These are phyloP conservation scores for Penicillium lividum DNA, from an alignment of 495 filamentous ascomycete species.

Conservation along the genomic window DNA sequence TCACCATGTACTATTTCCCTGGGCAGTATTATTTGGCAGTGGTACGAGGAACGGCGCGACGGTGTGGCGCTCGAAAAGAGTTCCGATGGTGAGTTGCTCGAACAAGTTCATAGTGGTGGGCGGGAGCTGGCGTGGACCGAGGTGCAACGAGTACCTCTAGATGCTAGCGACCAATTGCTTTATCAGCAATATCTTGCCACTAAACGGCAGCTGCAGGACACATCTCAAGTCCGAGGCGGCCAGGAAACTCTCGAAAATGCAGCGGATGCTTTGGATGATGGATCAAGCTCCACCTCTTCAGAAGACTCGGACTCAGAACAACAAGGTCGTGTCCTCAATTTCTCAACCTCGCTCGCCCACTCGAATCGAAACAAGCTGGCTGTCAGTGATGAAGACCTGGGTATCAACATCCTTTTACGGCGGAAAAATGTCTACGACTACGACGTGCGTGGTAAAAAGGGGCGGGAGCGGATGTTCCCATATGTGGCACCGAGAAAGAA, in stretches of 20 bases:
- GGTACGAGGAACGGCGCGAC: constrained; percentile 67
- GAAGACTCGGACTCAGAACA: constrained; percentile 89
- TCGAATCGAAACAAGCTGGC: constrained; percentile 79
- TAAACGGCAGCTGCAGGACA: constrained; percentile 75
- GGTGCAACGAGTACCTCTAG: constrained; percentile 62
- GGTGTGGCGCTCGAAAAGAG: constrained; percentile 60
- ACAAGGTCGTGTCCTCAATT: constrained; percentile 89
- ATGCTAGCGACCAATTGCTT: constrained; percentile 68
- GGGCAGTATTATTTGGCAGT: constrained; percentile 65
- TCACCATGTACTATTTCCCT: constrained; percentile 41
- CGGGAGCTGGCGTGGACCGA: constrained; percentile 59
- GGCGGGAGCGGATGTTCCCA: constrained; percentile 90
- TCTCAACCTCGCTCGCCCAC: constrained; percentile 77
- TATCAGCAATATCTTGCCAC: constrained; percentile 92
- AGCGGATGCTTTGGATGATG: constrained; percentile 81
- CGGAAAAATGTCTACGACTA: constrained; percentile 87
- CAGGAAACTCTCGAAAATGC: constrained; percentile 64
- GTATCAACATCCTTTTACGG: constrained; percentile 87
- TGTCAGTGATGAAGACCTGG: constrained; percentile 80
- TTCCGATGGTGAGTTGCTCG: constrained; percentile 59
- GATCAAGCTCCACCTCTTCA: constrained; percentile 75
- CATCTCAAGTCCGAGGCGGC: constrained; percentile 66
- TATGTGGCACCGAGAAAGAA: constrained; percentile 77
- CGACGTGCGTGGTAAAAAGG: constrained; percentile 89
- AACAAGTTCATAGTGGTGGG: constrained; percentile 66